These are phyloP conservation scores for Oxytropis ochrocephala DNA, from an alignment of 306 rosid species.

Conservation along the genomic window DNA sequence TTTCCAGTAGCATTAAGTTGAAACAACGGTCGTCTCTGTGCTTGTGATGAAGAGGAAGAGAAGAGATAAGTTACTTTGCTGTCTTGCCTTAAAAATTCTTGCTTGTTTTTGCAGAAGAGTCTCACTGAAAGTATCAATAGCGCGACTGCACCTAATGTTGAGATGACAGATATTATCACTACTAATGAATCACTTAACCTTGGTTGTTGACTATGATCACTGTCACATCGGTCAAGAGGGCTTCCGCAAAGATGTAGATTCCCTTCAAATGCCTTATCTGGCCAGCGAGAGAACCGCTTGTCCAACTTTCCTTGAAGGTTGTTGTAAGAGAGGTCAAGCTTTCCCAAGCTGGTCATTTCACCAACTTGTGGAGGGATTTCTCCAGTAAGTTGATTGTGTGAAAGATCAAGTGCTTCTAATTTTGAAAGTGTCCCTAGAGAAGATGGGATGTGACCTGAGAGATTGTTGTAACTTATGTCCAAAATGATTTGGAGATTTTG, in stretches of 20 bases:
- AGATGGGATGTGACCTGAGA: constrained; percentile 68
- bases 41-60: constrained; percentile 69
- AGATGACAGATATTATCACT: constrained; percentile 53
- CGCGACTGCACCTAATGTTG: constrained; percentile 61
- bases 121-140: constrained; percentile 43
- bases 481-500: constrained; percentile 82
- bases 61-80: constrained; percentile 48
- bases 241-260: constrained; percentile 69
- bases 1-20: constrained; percentile 44
- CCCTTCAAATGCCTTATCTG: constrained; percentile 58
- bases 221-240: constrained; percentile 49
- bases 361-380: constrained; percentile 65
- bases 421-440: constrained; percentile 50
- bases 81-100: constrained; percentile 35
- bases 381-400: constrained; percentile 76
- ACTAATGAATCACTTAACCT: constrained; percentile 44
- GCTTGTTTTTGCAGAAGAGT: constrained; percentile 43
- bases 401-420: constrained; percentile 81
- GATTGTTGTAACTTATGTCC: constrained; percentile 77
- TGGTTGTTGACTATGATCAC: constrained; percentile 18
- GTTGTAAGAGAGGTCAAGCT: constrained; percentile 82
- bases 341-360: constrained; percentile 83
- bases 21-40: constrained; percentile 60
- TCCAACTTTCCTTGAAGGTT: constrained; percentile 58
- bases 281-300: constrained; percentile 68